A percentile compares a stretch with the other conserved stretches of the same genome.
Conservation (phyloP, 805 yeast genomes). For the Cyberlindnera xylosilytica region DNA sequence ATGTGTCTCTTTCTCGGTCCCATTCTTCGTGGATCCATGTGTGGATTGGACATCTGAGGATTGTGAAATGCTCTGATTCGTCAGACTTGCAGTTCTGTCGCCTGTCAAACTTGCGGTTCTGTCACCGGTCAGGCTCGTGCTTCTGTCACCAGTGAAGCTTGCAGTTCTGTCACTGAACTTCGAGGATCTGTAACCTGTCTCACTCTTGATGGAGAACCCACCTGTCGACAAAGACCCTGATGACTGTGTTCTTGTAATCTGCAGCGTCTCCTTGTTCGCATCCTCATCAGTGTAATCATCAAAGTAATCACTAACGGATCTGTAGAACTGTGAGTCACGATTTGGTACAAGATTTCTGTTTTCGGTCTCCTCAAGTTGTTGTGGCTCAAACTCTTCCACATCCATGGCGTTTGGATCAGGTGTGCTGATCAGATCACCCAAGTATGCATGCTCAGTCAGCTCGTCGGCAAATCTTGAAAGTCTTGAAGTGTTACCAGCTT, state of each 20-base stretch:
- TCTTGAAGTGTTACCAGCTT: neutral
- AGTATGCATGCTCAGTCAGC: constrained; percentile 18
- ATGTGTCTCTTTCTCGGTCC: constrained; percentile 6
- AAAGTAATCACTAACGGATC: constrained; percentile 25
- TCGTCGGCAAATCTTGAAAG: neutral
- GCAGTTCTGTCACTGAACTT: constrained; percentile 25
- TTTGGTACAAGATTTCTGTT: neutral
- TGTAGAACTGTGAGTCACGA: constrained; percentile 25
- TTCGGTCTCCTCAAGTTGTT: neutral
- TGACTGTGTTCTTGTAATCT: constrained; percentile 14
- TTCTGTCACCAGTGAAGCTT: constrained; percentile 22
- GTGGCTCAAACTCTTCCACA: constrained; percentile 1
- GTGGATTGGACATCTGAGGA: constrained; percentile 10
- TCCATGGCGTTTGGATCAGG: constrained; percentile 15
- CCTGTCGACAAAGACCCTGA: constrained; percentile 33
- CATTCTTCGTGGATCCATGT: constrained; percentile 1
- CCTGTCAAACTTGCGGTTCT: constrained; percentile 22
- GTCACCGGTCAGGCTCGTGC: constrained; percentile 23
- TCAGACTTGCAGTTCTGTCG: constrained; percentile 24
- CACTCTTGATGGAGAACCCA: constrained; percentile 28
- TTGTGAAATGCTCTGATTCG: constrained; percentile 15
- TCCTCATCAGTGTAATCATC: constrained; percentile 26
- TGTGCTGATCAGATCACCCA: constrained; percentile 23
- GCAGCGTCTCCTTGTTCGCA: constrained; percentile 1
- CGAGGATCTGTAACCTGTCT: constrained; percentile 23